phyloP scores from a whole-genome alignment of 768 basidiomycete genomes.

The Amylocystis lapponica region DNA sequence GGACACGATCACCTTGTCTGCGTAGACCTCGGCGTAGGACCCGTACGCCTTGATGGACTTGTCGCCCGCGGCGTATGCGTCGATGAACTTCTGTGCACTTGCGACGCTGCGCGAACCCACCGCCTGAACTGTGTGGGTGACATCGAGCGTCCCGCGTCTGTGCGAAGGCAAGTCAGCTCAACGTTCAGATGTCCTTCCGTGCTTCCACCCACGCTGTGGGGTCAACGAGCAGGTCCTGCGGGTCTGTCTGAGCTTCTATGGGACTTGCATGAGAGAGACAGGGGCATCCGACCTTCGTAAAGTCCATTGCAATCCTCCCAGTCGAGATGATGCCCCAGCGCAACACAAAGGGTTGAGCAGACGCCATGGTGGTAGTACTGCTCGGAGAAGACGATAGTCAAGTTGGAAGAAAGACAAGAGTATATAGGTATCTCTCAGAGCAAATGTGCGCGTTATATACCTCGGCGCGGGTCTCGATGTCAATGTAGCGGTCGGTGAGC shows the following conservation, averaged over 20 bases:
- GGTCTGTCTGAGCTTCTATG: neutral
- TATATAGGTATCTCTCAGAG: too few species aligned
- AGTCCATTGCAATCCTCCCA: conserved; percentile 61
- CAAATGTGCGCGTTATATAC: too few species aligned
- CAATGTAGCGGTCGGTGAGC: too few species aligned
- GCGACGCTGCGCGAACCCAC: conserved; percentile 71
- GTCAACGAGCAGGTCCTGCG: conserved; percentile 69
- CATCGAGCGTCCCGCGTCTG: conserved; percentile 62
- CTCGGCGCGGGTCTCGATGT: too few species aligned
- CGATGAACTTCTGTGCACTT: conserved; percentile 68
- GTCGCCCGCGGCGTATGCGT: conserved; percentile 43
- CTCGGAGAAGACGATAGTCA: neutral
- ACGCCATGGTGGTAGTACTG: conserved; percentile 1
- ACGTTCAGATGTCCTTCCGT: neutral
- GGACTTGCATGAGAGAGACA: neutral
- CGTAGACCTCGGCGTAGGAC: conserved; percentile 67
- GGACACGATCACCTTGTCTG: conserved; percentile 49
- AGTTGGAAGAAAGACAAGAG: too few species aligned
- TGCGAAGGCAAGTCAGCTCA: neutral
- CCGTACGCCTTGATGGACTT: conserved; percentile 62
- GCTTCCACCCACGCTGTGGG: conserved; percentile 59
- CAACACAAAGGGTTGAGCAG: conserved; percentile 36
- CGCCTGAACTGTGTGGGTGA: conserved; percentile 62
- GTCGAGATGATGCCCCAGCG: conserved; percentile 90
- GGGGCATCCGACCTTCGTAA: conserved; percentile 49